Percentiles rank a stretch among this genome's conserved stretches.
Conservation (phyloP, 2,329 filamentous ascomycete species). For the Neoarthrinium moseri region DNA sequence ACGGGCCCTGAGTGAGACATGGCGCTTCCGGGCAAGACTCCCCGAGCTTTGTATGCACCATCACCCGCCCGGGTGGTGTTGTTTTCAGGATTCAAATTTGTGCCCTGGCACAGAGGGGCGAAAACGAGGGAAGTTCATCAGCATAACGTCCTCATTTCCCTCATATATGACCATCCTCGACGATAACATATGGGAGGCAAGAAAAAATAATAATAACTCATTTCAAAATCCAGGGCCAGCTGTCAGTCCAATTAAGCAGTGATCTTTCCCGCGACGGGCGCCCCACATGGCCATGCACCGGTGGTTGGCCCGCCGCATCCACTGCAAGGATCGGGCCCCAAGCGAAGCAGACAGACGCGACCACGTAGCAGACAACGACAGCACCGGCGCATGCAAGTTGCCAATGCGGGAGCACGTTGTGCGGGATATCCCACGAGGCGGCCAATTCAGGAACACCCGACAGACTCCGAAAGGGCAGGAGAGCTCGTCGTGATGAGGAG, state of each 20-base stretch:
- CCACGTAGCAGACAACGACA: slow-evolving; percentile 11
- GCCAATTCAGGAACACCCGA: slow-evolving; percentile 25
- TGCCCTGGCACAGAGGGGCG: too few species aligned
- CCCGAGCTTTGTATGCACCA: too few species aligned
- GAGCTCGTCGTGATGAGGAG: neutral
- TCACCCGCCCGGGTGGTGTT: too few species aligned
- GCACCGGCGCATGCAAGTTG: neutral
- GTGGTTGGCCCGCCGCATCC: neutral
- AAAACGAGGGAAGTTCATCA: too few species aligned
- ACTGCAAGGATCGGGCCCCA: slow-evolving; percentile 1
- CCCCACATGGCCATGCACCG: slow-evolving; percentile 5
- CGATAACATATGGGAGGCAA: neutral
- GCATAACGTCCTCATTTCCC: neutral
- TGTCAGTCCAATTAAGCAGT: slow-evolving; percentile 1
- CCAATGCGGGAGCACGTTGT: slow-evolving; percentile 21
- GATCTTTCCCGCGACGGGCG: slow-evolving; percentile 3
- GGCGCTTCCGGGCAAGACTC: too few species aligned
- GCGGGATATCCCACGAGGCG: slow-evolving; percentile 20
- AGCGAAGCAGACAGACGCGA: slow-evolving; percentile 12
- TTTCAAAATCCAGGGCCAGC: neutral
- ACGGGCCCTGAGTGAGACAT: too few species aligned
- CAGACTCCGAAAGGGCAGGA: slow-evolving; percentile 3
- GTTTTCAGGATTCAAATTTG: too few species aligned
- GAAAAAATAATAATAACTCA: neutral
- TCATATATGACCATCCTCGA: slow-evolving; percentile 4